Evolutionary conservation across 176 grass and related monocot species (phyloP), one percentile per base, ranked within the genome.

Genomic region (Musa beccarii): DNA sequence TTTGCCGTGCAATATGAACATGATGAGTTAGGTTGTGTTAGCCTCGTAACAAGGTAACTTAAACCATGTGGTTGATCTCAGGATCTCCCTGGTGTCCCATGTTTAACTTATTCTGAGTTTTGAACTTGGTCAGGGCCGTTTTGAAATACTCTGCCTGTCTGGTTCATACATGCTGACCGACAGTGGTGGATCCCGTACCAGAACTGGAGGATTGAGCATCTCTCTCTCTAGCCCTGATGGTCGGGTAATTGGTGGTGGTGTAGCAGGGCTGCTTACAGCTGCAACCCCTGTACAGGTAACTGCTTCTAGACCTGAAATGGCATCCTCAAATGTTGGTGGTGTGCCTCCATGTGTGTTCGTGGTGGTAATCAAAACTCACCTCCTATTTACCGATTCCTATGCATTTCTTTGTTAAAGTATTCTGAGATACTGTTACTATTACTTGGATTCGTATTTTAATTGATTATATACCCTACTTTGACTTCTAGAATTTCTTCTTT

Each of bases 211-310:
- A 24, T 76, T 96, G 67, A 88, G 83, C 83, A 90, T 96, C 78
- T 89, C 87, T 21, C 76, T 96, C 16, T 90, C 85, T 19, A 81
- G 83, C 50, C 87, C 93, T 57, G 90, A 90, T 72, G 89, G 92
- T 51, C 85, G 86, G 52, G 85, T 92, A 72, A 86, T 96, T 20
- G 93, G 93, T 77, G 93, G 93, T 49, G 87, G 83, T 19, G 87
- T 96, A 63, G 81, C 81, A 53, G 93, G 93, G 66, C 78, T 53
- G 67, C 79, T 96, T 74, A 86, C 79, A 68, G 89, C 93, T 71
- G 93, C 90, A 77, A 89, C 87, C 69, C 89, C 85, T 52, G 93
- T 96, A 61, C 93, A 96, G 89, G 93, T 96, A 61, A 61, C 57
- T 21, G 17, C 57, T 20, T 61, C 20, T 8, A 19, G n/a, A 14